Conservation (phyloP, 2,329 filamentous ascomycete species). For the Amylocarpus encephaloides region DNA sequence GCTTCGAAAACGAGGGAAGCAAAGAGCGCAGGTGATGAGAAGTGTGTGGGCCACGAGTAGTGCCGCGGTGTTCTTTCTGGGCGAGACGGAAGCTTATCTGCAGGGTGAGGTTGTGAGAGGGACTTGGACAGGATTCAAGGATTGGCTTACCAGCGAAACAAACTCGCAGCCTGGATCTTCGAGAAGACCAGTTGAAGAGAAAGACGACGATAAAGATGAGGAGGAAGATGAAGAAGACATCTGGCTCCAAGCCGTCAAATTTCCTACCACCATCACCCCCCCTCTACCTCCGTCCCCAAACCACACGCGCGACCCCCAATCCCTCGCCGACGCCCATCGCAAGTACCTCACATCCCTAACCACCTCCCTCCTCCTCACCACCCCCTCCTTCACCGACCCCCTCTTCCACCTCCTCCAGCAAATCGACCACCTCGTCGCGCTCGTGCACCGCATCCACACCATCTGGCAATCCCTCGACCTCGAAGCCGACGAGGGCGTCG, state of each 20-base stretch:
- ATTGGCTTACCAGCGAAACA: slow-evolving; percentile 53
- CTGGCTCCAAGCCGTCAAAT: slow-evolving; percentile 33
- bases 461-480: slow-evolving; percentile 76
- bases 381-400: slow-evolving; percentile 54
- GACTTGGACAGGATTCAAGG: slow-evolving; percentile 72
- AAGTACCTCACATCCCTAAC: slow-evolving; percentile 66
- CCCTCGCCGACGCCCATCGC: slow-evolving; percentile 72
- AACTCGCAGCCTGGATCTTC: slow-evolving; percentile 13
- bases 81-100: slow-evolving; percentile 80
- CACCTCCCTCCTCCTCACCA: slow-evolving; percentile 60
- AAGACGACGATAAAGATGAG: slow-evolving; percentile 13
- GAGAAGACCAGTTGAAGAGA: slow-evolving; percentile 5
- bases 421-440: slow-evolving; percentile 75
- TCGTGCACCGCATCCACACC: slow-evolving; percentile 66
- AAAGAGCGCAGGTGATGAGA: slow-evolving; percentile 62
- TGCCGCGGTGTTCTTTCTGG: slow-evolving; percentile 81
- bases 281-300: not conserved
- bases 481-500: slow-evolving; percentile 74
- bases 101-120: slow-evolving; percentile 82
- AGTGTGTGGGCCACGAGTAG: slow-evolving; percentile 86
- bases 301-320: slow-evolving; percentile 69
- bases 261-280: slow-evolving; percentile 18
- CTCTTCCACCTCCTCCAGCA: slow-evolving; percentile 63
- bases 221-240: slow-evolving; percentile 38
- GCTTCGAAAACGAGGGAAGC: slow-evolving; percentile 57